Percentiles rank a stretch among this genome's conserved stretches.
phyloP scores from a whole-genome alignment of 2,329 filamentous ascomycete species.

The Leptographium radiaticola region DNA sequence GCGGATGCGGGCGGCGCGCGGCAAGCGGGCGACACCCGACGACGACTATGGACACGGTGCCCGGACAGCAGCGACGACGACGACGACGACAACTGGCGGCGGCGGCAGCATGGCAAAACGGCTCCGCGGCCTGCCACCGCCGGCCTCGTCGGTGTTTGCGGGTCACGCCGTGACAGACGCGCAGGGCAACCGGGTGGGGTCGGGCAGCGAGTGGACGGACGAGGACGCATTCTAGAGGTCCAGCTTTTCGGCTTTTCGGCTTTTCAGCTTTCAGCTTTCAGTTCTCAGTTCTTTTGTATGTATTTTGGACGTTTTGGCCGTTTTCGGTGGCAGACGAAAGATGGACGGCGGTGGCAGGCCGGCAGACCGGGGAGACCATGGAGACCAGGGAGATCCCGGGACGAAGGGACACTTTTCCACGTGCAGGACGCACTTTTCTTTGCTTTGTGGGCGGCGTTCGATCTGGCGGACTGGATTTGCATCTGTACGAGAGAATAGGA shows the following conservation, averaged over 20 bases:
- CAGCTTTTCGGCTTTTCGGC: slow-evolving; percentile 2
- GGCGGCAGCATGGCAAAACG: slow-evolving; percentile 32
- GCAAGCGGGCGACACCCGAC: slow-evolving; percentile 49
- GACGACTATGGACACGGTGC: neutral
- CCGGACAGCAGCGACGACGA: slow-evolving; percentile 18
- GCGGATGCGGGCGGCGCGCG: slow-evolving; percentile 55
- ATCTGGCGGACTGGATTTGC: too few relatives aligned
- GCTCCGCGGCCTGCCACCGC: slow-evolving; percentile 38
- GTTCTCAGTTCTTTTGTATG: neutral
- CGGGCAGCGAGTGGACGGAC: slow-evolving; percentile 54
- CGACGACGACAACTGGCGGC: neutral
- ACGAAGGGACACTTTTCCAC: too few relatives aligned
- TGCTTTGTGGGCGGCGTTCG: too few relatives aligned
- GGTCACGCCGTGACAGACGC: slow-evolving; percentile 37
- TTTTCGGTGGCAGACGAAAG: neutral
- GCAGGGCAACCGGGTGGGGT: slow-evolving; percentile 50
- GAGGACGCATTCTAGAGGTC: slow-evolving; percentile 40
- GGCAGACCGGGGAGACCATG: too few relatives aligned
- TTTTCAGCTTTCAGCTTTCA: slow-evolving; percentile 2
- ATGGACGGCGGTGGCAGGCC: too few relatives aligned
- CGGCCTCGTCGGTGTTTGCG: slow-evolving; percentile 25
- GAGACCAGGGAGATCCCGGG: too few relatives aligned
- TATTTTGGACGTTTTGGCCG: neutral
- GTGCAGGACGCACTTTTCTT: too few relatives aligned
- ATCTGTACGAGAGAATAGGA: too few relatives aligned